Evolutionary conservation across 768 basidiomycete genomes (phyloP).

Genomic region (Mycena indigotica): DNA sequence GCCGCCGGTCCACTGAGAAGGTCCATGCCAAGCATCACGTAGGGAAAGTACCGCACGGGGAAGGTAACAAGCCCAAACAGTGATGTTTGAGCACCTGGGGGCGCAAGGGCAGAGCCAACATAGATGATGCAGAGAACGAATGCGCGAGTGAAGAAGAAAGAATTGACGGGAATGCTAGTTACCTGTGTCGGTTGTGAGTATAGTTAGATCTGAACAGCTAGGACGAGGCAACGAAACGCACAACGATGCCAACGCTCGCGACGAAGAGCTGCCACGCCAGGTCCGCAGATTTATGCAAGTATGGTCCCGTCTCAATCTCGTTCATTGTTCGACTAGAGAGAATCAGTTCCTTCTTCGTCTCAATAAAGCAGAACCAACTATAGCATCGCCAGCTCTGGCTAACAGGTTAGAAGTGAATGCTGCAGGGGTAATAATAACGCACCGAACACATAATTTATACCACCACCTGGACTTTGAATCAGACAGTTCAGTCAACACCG

Average conservation of each 20-base stretch:
- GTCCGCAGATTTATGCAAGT: slow-evolving; percentile 64
- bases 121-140: slow-evolving; percentile 71
- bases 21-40: slow-evolving; percentile 73
- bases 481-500: not conserved
- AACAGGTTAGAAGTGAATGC: not conserved
- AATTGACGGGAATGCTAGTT: slow-evolving; percentile 62
- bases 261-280: slow-evolving; percentile 74
- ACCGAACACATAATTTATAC: slow-evolving; percentile 61
- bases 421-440: not conserved
- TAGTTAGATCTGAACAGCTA: not conserved
- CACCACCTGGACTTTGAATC: slow-evolving; percentile 37
- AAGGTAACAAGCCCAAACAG: slow-evolving; percentile 79
- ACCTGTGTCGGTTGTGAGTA: slow-evolving; percentile 27
- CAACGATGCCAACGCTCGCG: slow-evolving; percentile 58
- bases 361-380: slow-evolving; percentile 48
- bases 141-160: slow-evolving; percentile 61
- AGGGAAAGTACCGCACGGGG: slow-evolving; percentile 74
- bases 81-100: slow-evolving; percentile 67
- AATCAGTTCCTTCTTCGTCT: slow-evolving; percentile 1
- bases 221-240: slow-evolving; percentile 38
- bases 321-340: slow-evolving; percentile 61
- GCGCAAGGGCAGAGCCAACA: slow-evolving; percentile 65
- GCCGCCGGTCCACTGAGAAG: slow-evolving; percentile 59
- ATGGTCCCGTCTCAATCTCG: slow-evolving; percentile 65
- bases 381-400: slow-evolving; percentile 59